Conservation (phyloP, 2,329 filamentous ascomycete genomes). For the Alternaria brassicicola region DNA sequence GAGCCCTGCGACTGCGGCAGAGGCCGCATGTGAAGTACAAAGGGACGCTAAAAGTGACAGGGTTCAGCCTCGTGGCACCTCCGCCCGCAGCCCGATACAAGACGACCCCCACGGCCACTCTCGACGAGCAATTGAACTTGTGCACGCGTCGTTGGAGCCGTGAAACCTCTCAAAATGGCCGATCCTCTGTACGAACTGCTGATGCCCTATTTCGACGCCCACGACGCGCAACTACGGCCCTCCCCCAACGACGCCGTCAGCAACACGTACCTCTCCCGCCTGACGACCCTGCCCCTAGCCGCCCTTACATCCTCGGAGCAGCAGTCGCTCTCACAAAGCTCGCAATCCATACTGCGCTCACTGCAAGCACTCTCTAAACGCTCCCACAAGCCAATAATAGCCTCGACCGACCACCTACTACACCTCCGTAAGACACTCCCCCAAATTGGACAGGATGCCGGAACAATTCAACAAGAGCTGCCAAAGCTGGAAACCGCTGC, state of each 20-base stretch:
- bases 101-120: neutral
- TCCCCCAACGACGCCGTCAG: conserved; percentile 59
- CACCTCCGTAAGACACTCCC: conserved; percentile 76
- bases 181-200: conserved; percentile 80
- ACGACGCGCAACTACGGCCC: conserved; percentile 47
- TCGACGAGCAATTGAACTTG: neutral
- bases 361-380: conserved; percentile 88
- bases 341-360: conserved; percentile 80
- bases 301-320: conserved; percentile 77
- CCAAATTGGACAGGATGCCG: conserved; percentile 67
- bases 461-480: conserved; percentile 72
- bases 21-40: conserved; percentile 10
- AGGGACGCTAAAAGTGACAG: neutral
- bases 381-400: conserved; percentile 83
- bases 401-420: conserved; percentile 78
- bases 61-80: conserved; percentile 7
- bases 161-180: conserved; percentile 18
- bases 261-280: conserved; percentile 74
- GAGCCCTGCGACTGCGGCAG: conserved; percentile 2
- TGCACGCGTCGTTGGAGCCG: neutral
- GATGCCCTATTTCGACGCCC: conserved; percentile 62
- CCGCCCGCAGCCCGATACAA: conserved; percentile 1
- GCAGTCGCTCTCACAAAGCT: conserved; percentile 77
- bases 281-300: conserved; percentile 77
- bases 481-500: conserved; percentile 80